A percentile compares a stretch with the other conserved stretches of the same genome.
phyloP scores from a whole-genome alignment of 2,329 filamentous ascomycete genomes.

The Ambrosiella beaveri region DNA sequence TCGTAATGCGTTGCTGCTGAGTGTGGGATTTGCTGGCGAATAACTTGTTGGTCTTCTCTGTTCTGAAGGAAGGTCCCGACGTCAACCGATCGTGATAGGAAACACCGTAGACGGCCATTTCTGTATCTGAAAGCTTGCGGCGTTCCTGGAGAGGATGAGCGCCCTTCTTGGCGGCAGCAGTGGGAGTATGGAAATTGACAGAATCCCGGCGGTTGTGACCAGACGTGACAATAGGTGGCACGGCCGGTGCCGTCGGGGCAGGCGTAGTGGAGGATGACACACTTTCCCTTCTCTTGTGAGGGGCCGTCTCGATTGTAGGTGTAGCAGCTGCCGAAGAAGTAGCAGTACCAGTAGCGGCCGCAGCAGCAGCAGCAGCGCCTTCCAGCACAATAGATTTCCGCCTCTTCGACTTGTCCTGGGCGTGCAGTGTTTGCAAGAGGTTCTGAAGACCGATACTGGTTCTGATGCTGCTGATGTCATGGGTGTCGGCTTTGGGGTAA shows the following conservation, averaged over 20 bases:
- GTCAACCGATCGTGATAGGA: slow-evolving; percentile 70
- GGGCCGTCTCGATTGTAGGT: neutral
- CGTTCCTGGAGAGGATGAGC: slow-evolving; percentile 31
- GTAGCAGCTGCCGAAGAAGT: neutral
- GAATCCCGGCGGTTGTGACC: slow-evolving; percentile 26
- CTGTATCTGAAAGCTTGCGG: slow-evolving; percentile 54
- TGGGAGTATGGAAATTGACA: slow-evolving; percentile 22
- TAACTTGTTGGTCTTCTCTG: slow-evolving; percentile 63
- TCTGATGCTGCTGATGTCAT: slow-evolving; percentile 62
- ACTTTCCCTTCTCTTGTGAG: slow-evolving; percentile 5
- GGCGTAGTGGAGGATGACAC: slow-evolving; percentile 18
- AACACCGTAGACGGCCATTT: slow-evolving; percentile 69
- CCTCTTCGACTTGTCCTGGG: slow-evolving; percentile 77
- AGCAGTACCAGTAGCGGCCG: neutral
- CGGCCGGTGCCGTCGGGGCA: neutral
- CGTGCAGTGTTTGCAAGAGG: slow-evolving; percentile 66
- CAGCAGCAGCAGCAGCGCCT: slow-evolving; percentile 29
- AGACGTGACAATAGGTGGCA: neutral
- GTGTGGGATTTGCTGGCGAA: slow-evolving; percentile 60
- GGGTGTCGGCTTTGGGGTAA: slow-evolving; percentile 49
- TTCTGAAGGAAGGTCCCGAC: slow-evolving; percentile 77
- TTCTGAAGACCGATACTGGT: slow-evolving; percentile 64
- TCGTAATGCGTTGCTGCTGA: slow-evolving; percentile 58
- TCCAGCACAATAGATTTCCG: slow-evolving; percentile 52
- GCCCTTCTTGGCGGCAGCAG: slow-evolving; percentile 18